Evolutionary conservation across 2,329 filamentous ascomycete species (phyloP), one percentile per base, ranked within the genome.

Genomic region (Arthrobotrys conoides): DNA sequence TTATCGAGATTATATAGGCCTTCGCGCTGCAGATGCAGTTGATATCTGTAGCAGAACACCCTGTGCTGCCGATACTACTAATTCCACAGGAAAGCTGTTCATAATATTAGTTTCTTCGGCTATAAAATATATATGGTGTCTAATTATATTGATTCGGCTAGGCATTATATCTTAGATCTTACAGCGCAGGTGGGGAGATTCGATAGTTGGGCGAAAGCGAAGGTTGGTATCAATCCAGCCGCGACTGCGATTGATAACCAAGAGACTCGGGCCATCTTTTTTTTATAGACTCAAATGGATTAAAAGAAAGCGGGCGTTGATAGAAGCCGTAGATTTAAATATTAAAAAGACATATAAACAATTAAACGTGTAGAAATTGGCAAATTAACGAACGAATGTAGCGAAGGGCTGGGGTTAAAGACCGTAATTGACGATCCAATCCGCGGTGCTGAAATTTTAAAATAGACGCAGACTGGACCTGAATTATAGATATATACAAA

Each of bases 121-220:
- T 55, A 10, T 12, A 27, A 2, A 16, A 12, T n/a, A n/a, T n/a
- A n/a, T n/a, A n/a, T n/a, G n/a, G n/a, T 22, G 27, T 10, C 18
- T 18, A 14, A 9, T 1, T 18, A 55, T n/a, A n/a, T n/a, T n/a
- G n/a, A 18, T 20, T 14, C 1, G 9, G 20, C 18, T 59, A 18
- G 3, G 3, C 22, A n/a, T 2, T 2, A n/a, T 41, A 5, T 36
- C 1, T 51, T 16, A n/a, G n/a, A n/a, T n/a, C 69, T 65, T 65
- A 71, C 69, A 30, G 69, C 69, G 20, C 69, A 71, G 20, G 57
- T 71, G 18, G 69, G 69, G 3, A 71, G 1, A n/a, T n/a, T n/a
- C 0, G 9, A 3, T 10, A 71, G n/a, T 41, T 71, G 69, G 20
- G 57, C 69, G 18, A 55, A 22, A n/a, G 49, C 57, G 14, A 65